phyloP scores from a whole-genome alignment of 352 stramenopile species.

The Phytophthora pisi region DNA sequence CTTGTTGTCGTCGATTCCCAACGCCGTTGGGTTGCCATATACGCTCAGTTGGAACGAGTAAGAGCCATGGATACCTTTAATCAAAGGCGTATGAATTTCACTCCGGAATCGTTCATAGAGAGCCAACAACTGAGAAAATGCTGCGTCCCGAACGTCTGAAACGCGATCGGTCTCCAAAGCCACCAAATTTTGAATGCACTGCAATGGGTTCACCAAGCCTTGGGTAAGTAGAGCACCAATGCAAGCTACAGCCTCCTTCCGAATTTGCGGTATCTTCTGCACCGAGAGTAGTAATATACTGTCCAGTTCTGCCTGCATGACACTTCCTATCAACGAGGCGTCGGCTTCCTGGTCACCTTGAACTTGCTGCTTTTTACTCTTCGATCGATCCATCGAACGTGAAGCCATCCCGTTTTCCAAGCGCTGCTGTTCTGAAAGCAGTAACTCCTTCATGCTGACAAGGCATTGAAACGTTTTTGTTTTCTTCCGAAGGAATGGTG shows the following conservation, averaged over 20 bases:
- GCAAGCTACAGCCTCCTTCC: constrained; percentile 71
- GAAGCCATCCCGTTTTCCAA: constrained; percentile 55
- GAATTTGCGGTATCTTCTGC: constrained; percentile 63
- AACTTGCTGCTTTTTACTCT: constrained; percentile 77
- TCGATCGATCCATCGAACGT: constrained; percentile 53
- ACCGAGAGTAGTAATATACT: constrained; percentile 66
- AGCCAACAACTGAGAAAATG: constrained; percentile 66
- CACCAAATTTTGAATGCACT: constrained; percentile 83
- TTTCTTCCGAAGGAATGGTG: constrained; percentile 44
- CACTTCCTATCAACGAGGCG: constrained; percentile 81
- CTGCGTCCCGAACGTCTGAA: constrained; percentile 63
- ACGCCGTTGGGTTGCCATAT: constrained; percentile 57
- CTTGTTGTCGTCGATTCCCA: constrained; percentile 68
- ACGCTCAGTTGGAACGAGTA: constrained; percentile 70
- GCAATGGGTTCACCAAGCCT: constrained; percentile 76
- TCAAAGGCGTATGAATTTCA: constrained; percentile 53
- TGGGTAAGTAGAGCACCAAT: constrained; percentile 73
- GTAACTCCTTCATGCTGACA: constrained; percentile 74
- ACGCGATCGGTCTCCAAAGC: constrained; percentile 80
- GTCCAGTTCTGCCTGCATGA: constrained; percentile 84
- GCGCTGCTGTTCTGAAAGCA: constrained; percentile 73
- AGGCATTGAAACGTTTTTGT: constrained; percentile 73
- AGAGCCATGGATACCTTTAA: constrained; percentile 70
- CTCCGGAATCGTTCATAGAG: constrained; percentile 66
- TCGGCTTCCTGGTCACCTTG: constrained; percentile 88